Conservation (phyloP, 1,284 basidiomycete genomes). For the Boletus holoroseus region DNA sequence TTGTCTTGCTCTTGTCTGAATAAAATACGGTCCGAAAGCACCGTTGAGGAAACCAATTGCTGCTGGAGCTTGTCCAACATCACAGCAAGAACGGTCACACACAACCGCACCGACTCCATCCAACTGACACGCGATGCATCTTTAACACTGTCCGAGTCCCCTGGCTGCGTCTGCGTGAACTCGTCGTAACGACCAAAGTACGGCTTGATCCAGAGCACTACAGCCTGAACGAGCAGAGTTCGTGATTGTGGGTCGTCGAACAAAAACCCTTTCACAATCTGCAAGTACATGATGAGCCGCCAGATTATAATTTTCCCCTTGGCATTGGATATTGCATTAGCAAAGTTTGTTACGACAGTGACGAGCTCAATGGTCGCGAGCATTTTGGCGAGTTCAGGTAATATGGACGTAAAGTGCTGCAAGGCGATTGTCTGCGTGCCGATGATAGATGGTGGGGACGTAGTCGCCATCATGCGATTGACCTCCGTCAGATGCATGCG, state of each 20-base stretch:
- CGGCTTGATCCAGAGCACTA: slow-evolving; percentile 92
- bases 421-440: slow-evolving; percentile 93
- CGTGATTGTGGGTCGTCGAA: slow-evolving; percentile 83
- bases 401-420: slow-evolving; percentile 89
- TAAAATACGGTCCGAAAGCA: slow-evolving; percentile 55
- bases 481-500: slow-evolving; percentile 74
- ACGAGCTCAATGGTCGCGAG: slow-evolving; percentile 80
- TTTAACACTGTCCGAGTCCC: slow-evolving; percentile 58
- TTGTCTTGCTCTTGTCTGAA: slow-evolving; percentile 87
- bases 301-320: slow-evolving; percentile 89
- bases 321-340: slow-evolving; percentile 72
- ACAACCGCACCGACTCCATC: slow-evolving; percentile 86
- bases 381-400: slow-evolving; percentile 82
- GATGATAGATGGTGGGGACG: slow-evolving; percentile 78
- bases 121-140: slow-evolving; percentile 80
- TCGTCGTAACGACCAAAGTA: slow-evolving; percentile 92
- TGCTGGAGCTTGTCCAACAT: slow-evolving; percentile 89
- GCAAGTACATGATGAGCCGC: slow-evolving; percentile 91
- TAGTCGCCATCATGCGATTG: slow-evolving; percentile 83
- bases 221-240: slow-evolving; percentile 77
- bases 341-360: slow-evolving; percentile 80
- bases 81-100: slow-evolving; percentile 79
- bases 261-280: slow-evolving; percentile 82
- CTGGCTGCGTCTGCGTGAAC: slow-evolving; percentile 54
- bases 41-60: slow-evolving; percentile 64